These are phyloP conservation scores for Mediolabrus comicus DNA, from an alignment of 108 stramenopile genomes.

Conservation along the genomic window DNA sequence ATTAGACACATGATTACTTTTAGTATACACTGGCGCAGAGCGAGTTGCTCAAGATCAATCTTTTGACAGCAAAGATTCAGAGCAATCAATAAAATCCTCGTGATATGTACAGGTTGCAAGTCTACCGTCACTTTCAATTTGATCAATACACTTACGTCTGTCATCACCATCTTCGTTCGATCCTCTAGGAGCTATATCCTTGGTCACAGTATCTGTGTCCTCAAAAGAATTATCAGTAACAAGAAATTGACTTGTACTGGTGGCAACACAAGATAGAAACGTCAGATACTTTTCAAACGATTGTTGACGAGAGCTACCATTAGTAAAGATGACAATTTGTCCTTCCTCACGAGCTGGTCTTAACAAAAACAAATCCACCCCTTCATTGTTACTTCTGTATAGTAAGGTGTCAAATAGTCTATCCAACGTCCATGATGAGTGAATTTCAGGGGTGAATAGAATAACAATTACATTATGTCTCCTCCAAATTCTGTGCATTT, in stretches of 20 bases:
- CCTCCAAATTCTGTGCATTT: neutral
- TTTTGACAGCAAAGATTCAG: neutral
- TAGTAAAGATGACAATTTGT: neutral
- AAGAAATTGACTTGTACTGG: too few species aligned
- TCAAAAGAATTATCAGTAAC: neutral
- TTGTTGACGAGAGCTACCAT: neutral
- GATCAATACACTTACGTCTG: neutral
- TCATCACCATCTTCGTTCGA: neutral
- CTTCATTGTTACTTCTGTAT: neutral
- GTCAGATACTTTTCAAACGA: neutral
- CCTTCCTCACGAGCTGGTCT: neutral
- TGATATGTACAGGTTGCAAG: neutral
- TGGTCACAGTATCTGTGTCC: neutral
- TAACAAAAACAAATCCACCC: neutral
- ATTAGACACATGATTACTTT: neutral
- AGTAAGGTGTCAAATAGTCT: neutral
- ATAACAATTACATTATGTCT: neutral
- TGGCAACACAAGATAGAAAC: neutral
- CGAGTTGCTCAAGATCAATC: neutral
- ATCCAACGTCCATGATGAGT: neutral
- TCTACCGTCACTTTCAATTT: neutral
- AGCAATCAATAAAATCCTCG: neutral
- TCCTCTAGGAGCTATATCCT: neutral
- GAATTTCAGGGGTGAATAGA: neutral
- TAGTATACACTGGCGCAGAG: neutral